Percentiles rank a stretch among this genome's conserved stretches.
These are phyloP conservation scores for Capsella bursapastoris DNA, from an alignment of 345 rosid genomes.

Conservation along the genomic window DNA sequence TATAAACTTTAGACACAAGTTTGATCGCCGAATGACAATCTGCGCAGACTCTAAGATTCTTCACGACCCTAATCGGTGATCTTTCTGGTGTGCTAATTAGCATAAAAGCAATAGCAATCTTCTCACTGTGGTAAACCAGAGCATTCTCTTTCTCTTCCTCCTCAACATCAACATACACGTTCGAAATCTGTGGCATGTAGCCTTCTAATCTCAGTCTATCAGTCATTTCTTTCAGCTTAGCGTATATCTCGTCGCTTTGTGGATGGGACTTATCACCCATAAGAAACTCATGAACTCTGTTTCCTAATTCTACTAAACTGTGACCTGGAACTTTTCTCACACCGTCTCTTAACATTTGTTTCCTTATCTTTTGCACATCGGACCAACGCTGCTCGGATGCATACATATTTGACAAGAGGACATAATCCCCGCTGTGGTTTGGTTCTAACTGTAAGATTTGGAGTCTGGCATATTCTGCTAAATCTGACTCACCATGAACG, in stretches of 20 bases:
- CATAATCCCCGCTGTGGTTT: conserved; percentile 77
- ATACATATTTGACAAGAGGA: conserved; percentile 81
- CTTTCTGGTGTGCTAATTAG: conserved; percentile 60
- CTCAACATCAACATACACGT: conserved; percentile 73
- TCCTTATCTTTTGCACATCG: conserved; percentile 69
- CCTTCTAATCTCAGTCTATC: conserved; percentile 63
- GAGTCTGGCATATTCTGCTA: conserved; percentile 68
- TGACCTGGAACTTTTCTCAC: conserved; percentile 74
- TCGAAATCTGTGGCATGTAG: conserved; percentile 58
- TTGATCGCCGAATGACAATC: conserved; percentile 86
- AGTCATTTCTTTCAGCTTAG: conserved; percentile 63
- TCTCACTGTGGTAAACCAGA: conserved; percentile 79
- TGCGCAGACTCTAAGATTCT: conserved; percentile 82
- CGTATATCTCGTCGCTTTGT: conserved; percentile 56
- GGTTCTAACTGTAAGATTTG: conserved; percentile 66
- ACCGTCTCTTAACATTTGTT: conserved; percentile 59
- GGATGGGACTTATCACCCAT: conserved; percentile 73
- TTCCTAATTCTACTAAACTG: conserved; percentile 81
- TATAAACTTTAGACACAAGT: conserved; percentile 68
- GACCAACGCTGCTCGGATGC: conserved; percentile 79
- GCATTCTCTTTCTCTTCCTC: conserved; percentile 84
- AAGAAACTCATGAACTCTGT: conserved; percentile 64
- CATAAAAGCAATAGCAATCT: conserved; percentile 84
- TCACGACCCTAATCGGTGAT: conserved; percentile 62
- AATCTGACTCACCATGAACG: conserved; percentile 57